A percentile compares a stretch with the other conserved stretches of the same genome.
Evolutionary conservation across 805 yeast genomes (phyloP).

Genomic region (Kluyveromyces nonfermentans): DNA sequence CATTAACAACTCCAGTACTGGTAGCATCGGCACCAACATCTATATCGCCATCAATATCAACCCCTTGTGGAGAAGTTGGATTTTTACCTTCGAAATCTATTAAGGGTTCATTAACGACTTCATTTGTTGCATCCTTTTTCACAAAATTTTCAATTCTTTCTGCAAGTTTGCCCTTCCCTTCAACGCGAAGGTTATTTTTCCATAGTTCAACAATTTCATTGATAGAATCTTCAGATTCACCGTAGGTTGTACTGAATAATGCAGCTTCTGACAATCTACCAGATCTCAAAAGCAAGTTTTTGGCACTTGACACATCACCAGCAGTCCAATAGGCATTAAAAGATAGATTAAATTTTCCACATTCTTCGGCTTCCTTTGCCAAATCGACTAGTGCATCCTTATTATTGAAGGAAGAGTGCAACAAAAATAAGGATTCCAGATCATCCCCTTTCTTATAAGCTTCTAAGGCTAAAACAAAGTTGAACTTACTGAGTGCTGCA

Average conservation of each 20-base stretch:
- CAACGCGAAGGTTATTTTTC: slow-evolving; percentile 47
- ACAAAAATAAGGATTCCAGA: slow-evolving; percentile 66
- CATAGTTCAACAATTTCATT: slow-evolving; percentile 47
- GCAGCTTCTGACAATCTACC: slow-evolving; percentile 81
- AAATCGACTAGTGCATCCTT: slow-evolving; percentile 47
- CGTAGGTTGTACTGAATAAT: slow-evolving; percentile 65
- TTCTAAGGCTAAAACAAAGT: slow-evolving; percentile 69
- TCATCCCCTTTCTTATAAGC: slow-evolving; percentile 75
- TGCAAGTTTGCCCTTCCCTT: slow-evolving; percentile 50
- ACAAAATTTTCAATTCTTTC: slow-evolving; percentile 46
- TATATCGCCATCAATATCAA: too few species aligned
- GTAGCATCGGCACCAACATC: too few species aligned
- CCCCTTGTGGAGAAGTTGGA: slow-evolving; percentile 23
- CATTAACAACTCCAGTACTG: slow-evolving; percentile 13
- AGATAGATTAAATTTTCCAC: slow-evolving; percentile 81
- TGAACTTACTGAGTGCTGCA: slow-evolving; percentile 68
- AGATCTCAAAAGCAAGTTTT: slow-evolving; percentile 54
- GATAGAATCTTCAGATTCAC: slow-evolving; percentile 37
- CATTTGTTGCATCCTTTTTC: slow-evolving; percentile 30
- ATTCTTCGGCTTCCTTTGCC: slow-evolving; percentile 56
- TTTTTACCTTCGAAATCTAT: slow-evolving; percentile 33
- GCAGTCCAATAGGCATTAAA: slow-evolving; percentile 86
- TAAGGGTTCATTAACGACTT: slow-evolving; percentile 24
- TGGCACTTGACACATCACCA: slow-evolving; percentile 58
- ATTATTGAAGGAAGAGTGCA: slow-evolving; percentile 76